Evolutionary conservation across 768 basidiomycete genomes (phyloP).

Genomic region (Macrolepiota fuliginosa): DNA sequence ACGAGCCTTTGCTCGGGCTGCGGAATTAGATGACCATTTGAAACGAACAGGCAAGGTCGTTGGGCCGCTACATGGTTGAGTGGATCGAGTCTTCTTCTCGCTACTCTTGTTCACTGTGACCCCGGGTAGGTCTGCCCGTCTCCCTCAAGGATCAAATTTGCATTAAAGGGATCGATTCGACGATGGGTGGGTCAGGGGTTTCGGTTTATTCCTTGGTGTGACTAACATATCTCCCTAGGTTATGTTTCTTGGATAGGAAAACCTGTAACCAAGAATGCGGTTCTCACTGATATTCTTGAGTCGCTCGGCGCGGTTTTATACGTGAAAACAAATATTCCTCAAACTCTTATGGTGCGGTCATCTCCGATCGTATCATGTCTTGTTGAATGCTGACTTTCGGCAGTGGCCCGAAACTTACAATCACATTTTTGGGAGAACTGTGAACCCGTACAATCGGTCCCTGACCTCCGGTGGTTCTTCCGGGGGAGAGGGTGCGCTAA

Average conservation of each 20-base stretch:
- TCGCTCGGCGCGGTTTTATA: slow-evolving; percentile 69
- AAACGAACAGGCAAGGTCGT: slow-evolving; percentile 59
- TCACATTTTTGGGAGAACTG: slow-evolving; percentile 73
- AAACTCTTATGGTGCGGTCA: slow-evolving; percentile 62
- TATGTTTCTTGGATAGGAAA: slow-evolving; percentile 74
- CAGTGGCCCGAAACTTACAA: slow-evolving; percentile 83
- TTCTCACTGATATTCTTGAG: slow-evolving; percentile 64
- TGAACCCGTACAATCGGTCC: slow-evolving; percentile 70
- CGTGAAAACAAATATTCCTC: slow-evolving; percentile 74
- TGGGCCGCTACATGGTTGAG: slow-evolving; percentile 68
- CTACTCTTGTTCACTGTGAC: neutral
- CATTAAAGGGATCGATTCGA: slow-evolving; percentile 67
- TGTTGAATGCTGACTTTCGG: neutral
- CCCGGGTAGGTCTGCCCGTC: slow-evolving; percentile 48
- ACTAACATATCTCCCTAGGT: slow-evolving; percentile 31
- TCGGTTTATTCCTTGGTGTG: neutral
- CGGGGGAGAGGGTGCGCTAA: slow-evolving; percentile 81
- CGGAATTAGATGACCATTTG: slow-evolving; percentile 62
- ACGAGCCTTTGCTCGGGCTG: slow-evolving; percentile 60
- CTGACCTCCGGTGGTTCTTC: slow-evolving; percentile 80
- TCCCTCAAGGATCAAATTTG: slow-evolving; percentile 75
- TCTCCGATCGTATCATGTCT: neutral
- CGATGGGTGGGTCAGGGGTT: slow-evolving; percentile 45
- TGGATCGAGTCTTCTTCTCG: slow-evolving; percentile 7
- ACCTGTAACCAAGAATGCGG: slow-evolving; percentile 54